Evolutionary conservation across 108 stramenopile genomes (phyloP).

Genomic region (Seminavis robusta): DNA sequence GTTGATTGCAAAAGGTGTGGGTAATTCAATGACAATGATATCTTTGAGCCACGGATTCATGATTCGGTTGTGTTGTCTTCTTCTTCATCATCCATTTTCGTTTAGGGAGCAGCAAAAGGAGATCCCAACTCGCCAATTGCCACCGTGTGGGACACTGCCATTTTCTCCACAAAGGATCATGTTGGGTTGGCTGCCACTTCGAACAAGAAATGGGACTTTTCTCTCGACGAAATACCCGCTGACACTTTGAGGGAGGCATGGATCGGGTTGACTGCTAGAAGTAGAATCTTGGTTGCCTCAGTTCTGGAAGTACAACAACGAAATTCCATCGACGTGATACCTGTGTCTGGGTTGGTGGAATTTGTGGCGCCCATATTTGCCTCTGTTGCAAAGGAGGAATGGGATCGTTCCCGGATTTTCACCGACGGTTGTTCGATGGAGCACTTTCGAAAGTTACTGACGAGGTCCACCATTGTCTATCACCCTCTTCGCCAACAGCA

Average conservation of each 20-base stretch:
- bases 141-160: conserved; percentile 58
- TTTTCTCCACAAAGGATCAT: conserved; percentile 65
- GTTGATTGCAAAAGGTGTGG: too few species aligned
- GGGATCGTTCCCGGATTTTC: conserved; percentile 68
- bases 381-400: conserved; percentile 73
- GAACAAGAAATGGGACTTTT: conserved; percentile 54
- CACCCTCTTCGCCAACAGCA: conserved; percentile 10
- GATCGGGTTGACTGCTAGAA: conserved; percentile 79
- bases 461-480: conserved; percentile 69
- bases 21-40: too few species aligned
- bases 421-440: conserved; percentile 65
- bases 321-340: conserved; percentile 32
- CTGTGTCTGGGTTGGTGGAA: conserved; percentile 53
- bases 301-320: conserved; percentile 17
- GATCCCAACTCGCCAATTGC: conserved; percentile 65
- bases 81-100: too few species aligned
- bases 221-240: conserved; percentile 20
- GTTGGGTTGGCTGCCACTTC: conserved; percentile 54
- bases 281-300: conserved; percentile 69
- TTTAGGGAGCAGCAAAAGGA: conserved; percentile 54
- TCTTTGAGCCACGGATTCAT: too few species aligned
- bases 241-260: conserved; percentile 43
- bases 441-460: conserved; percentile 66
- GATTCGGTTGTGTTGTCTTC: too few species aligned
- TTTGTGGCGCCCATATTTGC: conserved; percentile 76